These are phyloP conservation scores for Pythium brassicae DNA, from an alignment of 352 stramenopile species.

Conservation along the genomic window DNA sequence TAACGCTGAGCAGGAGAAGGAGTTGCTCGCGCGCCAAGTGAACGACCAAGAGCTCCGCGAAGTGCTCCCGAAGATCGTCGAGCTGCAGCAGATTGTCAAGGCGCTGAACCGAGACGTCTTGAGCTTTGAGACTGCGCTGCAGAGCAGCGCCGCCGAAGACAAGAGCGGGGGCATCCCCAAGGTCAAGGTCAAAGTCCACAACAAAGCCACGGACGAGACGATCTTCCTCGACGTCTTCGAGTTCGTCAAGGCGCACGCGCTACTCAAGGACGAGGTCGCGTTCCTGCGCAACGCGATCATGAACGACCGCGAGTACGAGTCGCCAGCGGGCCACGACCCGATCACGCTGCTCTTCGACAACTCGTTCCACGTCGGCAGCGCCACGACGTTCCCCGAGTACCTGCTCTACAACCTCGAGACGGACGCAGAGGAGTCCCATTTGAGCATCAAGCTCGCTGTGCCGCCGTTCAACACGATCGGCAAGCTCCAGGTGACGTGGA, in stretches of 20 bases:
- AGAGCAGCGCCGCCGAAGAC: conserved; percentile 51
- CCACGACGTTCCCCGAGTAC: conserved; percentile 92
- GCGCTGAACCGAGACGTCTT: conserved; percentile 88
- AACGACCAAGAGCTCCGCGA: conserved; percentile 92
- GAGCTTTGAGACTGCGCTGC: conserved; percentile 89
- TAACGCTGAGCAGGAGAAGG: conserved; percentile 48
- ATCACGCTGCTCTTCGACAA: conserved; percentile 92
- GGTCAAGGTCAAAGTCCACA: conserved; percentile 90
- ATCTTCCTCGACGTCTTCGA: conserved; percentile 94
- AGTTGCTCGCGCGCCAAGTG: conserved; percentile 65
- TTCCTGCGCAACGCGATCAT: conserved; percentile 91
- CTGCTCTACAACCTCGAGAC: conserved; percentile 91
- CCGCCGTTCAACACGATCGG: conserved; percentile 92
- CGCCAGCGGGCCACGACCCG: conserved; percentile 83
- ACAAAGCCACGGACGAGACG: conserved; percentile 82
- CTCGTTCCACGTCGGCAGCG: conserved; percentile 89
- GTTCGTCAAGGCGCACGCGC: conserved; percentile 85
- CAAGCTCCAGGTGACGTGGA: conserved; percentile 89
- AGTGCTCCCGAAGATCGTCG: conserved; percentile 89
- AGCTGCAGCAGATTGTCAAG: conserved; percentile 90
- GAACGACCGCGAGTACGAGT: conserved; percentile 84
- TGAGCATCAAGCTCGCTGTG: conserved; percentile 89
- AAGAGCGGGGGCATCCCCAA: conserved; percentile 63
- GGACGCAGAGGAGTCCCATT: conserved; percentile 84
- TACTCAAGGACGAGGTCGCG: conserved; percentile 84